Evolutionary conservation across 176 grass and related monocot genomes (phyloP), one percentile per base, ranked within the genome.

Genomic region (Phragmites australis): DNA sequence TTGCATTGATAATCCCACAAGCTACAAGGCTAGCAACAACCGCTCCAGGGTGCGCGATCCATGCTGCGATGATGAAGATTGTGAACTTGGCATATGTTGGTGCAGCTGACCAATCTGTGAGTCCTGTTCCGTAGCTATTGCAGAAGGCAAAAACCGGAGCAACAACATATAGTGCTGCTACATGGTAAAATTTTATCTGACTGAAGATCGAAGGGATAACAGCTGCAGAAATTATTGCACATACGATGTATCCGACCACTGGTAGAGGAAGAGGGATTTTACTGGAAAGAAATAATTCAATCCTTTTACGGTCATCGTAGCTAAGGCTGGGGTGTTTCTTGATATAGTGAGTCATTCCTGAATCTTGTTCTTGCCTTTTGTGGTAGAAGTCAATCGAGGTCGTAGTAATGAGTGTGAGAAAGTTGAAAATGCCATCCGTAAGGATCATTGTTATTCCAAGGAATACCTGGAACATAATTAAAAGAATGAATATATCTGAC

Each of bases 281-380:
- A 13, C 82, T 74, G 4, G 63, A 44, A 15, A 97, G 49, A 63
- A 88, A 88, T 16, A 82, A 10, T 10, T 84, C 78, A 16, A 81
- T 74, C 75, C 93, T 79, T 25, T 82, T 87, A 16, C 80, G 85
- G 23, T 97, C 93, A 25, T 97, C 93, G 10, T 88, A 97, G 52
- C 66, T 91, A 21, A 89, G 76, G 77, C 71, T 86, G 1, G 86
- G 89, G n/a, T 84, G 51, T 56, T 60, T 75, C 26, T 12, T 41
- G 8, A 84, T 76, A 30, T 85, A 74, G 16, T 77, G 34, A 70
- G 26, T 40, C 21, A 76, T 6, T 6, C 52, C 74, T 50, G 59
- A 37, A 47, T 86, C 91, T 15, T 50, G 13, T 25, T 69, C 82
- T 16, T 76, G 41, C 6, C 8, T 80, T 63, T 62, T 76, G 6